Evolutionary conservation across 306 rosid species (phyloP), one percentile per base, ranked within the genome.

Genomic region (Cyamopsis tetragonoloba): DNA sequence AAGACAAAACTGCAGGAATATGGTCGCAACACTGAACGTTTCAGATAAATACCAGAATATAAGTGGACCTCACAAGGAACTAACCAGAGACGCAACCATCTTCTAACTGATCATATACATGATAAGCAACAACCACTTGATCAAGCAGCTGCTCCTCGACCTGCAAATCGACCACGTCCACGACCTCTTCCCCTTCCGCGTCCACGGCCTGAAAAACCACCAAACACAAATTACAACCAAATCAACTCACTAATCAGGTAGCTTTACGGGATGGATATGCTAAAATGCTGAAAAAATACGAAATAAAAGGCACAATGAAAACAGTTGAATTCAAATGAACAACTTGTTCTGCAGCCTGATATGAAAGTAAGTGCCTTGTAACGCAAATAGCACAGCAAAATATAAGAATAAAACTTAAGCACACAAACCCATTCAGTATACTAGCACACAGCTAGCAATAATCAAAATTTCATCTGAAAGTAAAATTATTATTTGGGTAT

Each of bases 111-210:
- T 56, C 51, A 72, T 68, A 70, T 68, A 80, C 79, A 71, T 14
- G 47, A 72, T 66, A 70, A 49, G 43, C 80, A 50, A 69, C 77
- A 55, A 53, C 60, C 63, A 74, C 39, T 61, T 39, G 49, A 73
- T 85, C 85, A 90, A 48, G 85, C 83, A 70, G 84, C 87, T 9
- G 64, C 83, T 70, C 81, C 96, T 49, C 79, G 79, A 37, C 70
- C 86, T 4, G 66, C 80, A 61, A 34, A 49, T 47, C 79, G 87
- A 4, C 95, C 95, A 38, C 80, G 85, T 1, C 91, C 95, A 55
- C 85, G 76, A 8, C 87, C 86, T 80, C 95, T 79, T 44, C 92
- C 92, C 83, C 96, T 79, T 56, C 93, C 93, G 54, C 87, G 95
- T 5, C 86, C 96, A 4, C 87, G 86, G 23, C 95, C 89, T 86